Evolutionary conservation across 192 early-diverging fungal genomes (phyloP).

Genomic region (Dissophora ornata): DNA sequence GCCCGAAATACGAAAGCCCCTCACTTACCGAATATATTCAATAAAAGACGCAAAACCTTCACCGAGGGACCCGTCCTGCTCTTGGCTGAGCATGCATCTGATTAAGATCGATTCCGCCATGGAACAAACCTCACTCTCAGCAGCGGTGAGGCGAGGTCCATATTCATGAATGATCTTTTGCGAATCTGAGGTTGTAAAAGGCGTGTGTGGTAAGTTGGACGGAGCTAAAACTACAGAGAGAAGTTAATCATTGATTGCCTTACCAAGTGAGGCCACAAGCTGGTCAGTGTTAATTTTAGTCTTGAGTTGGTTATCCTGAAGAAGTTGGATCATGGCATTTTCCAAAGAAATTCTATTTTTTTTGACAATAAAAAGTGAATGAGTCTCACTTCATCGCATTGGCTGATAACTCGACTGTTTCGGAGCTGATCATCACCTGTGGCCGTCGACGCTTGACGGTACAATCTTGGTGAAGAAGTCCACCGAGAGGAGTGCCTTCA

Average conservation of each 20-base stretch:
- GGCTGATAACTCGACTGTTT: too few species aligned
- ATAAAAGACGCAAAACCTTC: conserved; percentile 25
- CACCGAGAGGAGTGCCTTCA: not conserved
- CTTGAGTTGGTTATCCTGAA: conserved; percentile 3
- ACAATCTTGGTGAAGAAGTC: conserved; percentile 9
- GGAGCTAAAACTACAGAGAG: not conserved
- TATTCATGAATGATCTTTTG: conserved; percentile 1
- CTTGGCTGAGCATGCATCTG: conserved; percentile 22
- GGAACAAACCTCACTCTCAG: too few species aligned
- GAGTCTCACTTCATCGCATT: too few species aligned
- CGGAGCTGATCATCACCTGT: conserved; percentile 1
- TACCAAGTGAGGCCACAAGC: conserved; percentile 25
- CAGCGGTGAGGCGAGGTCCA: too few species aligned
- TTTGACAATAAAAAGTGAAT: too few species aligned
- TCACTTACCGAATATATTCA: conserved; percentile 27
- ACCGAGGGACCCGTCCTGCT: conserved; percentile 6
- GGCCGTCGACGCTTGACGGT: not conserved
- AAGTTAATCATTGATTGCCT: not conserved
- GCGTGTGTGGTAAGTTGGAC: too few species aligned
- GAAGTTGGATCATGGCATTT: conserved; percentile 6
- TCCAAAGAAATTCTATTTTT: not conserved
- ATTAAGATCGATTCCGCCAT: conserved; percentile 12
- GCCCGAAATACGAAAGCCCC: too few species aligned
- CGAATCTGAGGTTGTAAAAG: conserved; percentile 5
- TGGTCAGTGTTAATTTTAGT: conserved; percentile 5